Conservation (phyloP, 441 rosid genomes). For the Adansonia madagascariensis region DNA sequence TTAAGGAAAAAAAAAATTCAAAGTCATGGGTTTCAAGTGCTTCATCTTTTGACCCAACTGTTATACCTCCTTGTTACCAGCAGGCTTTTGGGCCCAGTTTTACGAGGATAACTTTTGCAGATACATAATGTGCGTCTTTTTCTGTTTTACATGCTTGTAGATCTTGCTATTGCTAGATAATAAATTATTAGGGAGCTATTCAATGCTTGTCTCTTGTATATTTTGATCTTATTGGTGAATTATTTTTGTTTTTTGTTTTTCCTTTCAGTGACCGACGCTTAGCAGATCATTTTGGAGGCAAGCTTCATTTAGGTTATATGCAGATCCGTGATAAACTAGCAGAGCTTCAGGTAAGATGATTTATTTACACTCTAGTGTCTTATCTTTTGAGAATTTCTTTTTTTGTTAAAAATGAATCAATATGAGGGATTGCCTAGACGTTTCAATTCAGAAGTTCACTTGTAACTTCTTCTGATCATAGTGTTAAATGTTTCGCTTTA, state of each 20-base stretch:
- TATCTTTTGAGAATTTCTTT: background rate
- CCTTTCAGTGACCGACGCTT: slow-evolving; percentile 93
- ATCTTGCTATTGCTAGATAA: slow-evolving; percentile 59
- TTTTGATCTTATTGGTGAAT: slow-evolving; percentile 35
- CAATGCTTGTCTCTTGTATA: slow-evolving; percentile 31
- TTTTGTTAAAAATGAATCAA: background rate
- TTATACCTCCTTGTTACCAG: slow-evolving; percentile 84
- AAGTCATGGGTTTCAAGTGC: slow-evolving; percentile 79
- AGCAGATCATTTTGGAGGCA: slow-evolving; percentile 99
- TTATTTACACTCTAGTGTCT: background rate
- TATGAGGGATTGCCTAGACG: background rate
- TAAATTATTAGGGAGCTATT: slow-evolving; percentile 45
- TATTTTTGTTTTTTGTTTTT: slow-evolving; percentile 39
- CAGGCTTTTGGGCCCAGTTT: slow-evolving; percentile 99
- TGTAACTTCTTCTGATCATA: slow-evolving; percentile 8
- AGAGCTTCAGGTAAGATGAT: slow-evolving; percentile 75
- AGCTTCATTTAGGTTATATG: slow-evolving; percentile 97
- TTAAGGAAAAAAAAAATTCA: slow-evolving; percentile 35
- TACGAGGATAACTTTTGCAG: slow-evolving; percentile 99
- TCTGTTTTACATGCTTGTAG: slow-evolving; percentile 66
- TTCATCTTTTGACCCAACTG: slow-evolving; percentile 88
- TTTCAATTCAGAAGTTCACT: slow-evolving; percentile 1
- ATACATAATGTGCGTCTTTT: slow-evolving; percentile 95
- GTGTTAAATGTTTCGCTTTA: background rate
- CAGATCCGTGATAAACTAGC: slow-evolving; percentile 92